phyloP scores from a whole-genome alignment of 345 rosid genomes.

The Citrus sinensis region DNA sequence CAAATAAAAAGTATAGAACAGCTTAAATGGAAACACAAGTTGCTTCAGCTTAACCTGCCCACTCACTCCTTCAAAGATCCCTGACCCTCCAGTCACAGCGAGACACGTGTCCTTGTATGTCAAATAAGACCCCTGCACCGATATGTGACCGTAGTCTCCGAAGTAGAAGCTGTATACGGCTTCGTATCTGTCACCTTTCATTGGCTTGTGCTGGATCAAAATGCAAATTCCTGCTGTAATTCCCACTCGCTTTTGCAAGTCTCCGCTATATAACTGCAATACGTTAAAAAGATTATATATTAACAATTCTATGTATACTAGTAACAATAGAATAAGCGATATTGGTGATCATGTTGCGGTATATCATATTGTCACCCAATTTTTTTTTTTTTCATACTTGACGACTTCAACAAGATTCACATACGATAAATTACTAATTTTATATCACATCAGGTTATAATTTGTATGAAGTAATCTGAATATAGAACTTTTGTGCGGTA shows the following conservation, averaged over 20 bases:
- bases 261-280: slow-evolving; percentile 61
- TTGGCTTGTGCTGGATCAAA: slow-evolving; percentile 64
- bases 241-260: slow-evolving; percentile 68
- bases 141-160: slow-evolving; percentile 63
- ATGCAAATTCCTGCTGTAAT: slow-evolving; percentile 80
- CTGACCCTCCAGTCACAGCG: slow-evolving; percentile 58
- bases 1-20: slow-evolving; percentile 63
- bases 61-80: slow-evolving; percentile 56
- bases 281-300: neutral
- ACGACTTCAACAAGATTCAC: too few relatives aligned
- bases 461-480: too few relatives aligned
- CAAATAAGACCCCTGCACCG: slow-evolving; percentile 67
- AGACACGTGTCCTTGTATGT: slow-evolving; percentile 61
- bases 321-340: too few relatives aligned
- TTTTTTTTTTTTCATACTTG: too few relatives aligned
- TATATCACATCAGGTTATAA: too few relatives aligned
- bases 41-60: slow-evolving; percentile 68
- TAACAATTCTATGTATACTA: neutral
- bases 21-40: slow-evolving; percentile 60
- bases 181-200: slow-evolving; percentile 75
- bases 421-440: too few relatives aligned
- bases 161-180: slow-evolving; percentile 77
- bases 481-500: too few relatives aligned
- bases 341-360: too few relatives aligned
- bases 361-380: too few relatives aligned